Evolutionary conservation across 1,284 basidiomycete genomes (phyloP).

Genomic region (Malassezia japonica): DNA sequence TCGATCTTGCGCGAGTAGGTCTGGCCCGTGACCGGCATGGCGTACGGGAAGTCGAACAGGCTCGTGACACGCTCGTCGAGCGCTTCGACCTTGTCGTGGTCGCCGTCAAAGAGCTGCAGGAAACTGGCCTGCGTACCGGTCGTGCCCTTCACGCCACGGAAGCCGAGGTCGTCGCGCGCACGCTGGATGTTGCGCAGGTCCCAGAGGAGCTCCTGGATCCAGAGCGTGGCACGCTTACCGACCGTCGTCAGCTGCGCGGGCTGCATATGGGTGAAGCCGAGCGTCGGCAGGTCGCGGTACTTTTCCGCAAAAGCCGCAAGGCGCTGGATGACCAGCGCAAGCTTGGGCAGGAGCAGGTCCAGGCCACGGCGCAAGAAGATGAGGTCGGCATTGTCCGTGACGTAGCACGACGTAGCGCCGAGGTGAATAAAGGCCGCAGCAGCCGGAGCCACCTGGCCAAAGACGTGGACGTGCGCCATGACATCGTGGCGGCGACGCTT

Average conservation of each 20-base stretch:
- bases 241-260: constrained; percentile 97
- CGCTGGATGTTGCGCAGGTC: constrained; percentile 87
- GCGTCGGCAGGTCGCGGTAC: constrained; percentile 50
- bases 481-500: constrained; percentile 97
- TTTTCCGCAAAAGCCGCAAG: constrained; percentile 66
- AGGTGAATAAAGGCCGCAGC: constrained; percentile 96
- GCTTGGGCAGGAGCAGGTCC: constrained; percentile 72
- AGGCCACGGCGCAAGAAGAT: constrained; percentile 88
- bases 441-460: constrained; percentile 82
- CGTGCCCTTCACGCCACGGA: constrained; percentile 96
- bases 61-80: constrained; percentile 68
- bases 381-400: constrained; percentile 81
- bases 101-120: constrained; percentile 83
- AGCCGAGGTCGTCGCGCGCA: constrained; percentile 84
- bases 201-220: constrained; percentile 91
- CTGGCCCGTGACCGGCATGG: constrained; percentile 95
- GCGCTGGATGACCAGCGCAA: constrained; percentile 79
- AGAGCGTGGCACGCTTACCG: constrained; percentile 95
- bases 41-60: constrained; percentile 81
- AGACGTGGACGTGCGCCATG: constrained; percentile 98
- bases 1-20: constrained; percentile 98
- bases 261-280: constrained; percentile 99
- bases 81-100: constrained; percentile 72
- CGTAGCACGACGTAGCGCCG: constrained; percentile 95
- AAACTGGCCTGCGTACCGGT: constrained; percentile 97